A percentile compares a stretch with the other conserved stretches of the same genome.
phyloP scores from a whole-genome alignment of 352 stramenopile species.

The Pelagophyceae sp. region DNA sequence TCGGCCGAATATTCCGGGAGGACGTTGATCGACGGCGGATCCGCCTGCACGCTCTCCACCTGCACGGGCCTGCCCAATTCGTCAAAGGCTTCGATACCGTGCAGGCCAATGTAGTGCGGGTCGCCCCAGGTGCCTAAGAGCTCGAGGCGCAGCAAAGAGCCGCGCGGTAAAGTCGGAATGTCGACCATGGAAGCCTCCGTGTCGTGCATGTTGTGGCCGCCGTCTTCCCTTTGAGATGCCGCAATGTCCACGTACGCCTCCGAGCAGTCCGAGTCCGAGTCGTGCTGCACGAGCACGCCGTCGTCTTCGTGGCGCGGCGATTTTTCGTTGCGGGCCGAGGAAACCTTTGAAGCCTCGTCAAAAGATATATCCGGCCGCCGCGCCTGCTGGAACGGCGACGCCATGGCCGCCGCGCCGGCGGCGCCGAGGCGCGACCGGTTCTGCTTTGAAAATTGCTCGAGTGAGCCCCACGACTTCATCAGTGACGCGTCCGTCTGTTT shows the following conservation, averaged over 20 bases:
- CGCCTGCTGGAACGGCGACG: not conserved
- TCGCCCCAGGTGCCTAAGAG: constrained; percentile 76
- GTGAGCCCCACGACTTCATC: not conserved
- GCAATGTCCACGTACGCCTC: not conserved
- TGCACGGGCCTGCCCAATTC: constrained; percentile 48
- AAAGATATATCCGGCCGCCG: too few relatives aligned
- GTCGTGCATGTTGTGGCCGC: too few relatives aligned
- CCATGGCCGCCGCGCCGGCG: not conserved
- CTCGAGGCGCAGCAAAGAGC: constrained; percentile 53
- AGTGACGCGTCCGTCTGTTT: not conserved
- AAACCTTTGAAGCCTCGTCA: too few relatives aligned
- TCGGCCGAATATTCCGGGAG: constrained; percentile 67
- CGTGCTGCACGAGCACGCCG: not conserved
- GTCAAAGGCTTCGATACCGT: constrained; percentile 74
- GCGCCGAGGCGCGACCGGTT: not conserved
- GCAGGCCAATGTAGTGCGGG: constrained; percentile 72
- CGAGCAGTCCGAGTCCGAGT: not conserved
- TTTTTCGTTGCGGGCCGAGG: too few relatives aligned
- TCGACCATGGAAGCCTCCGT: constrained; percentile 13
- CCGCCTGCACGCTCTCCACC: constrained; percentile 47
- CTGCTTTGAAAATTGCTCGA: not conserved
- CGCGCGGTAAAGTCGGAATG: constrained; percentile 59
- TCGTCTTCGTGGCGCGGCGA: not conserved
- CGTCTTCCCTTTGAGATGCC: too few relatives aligned
- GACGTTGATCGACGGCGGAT: constrained; percentile 68